Percentiles rank a stretch among this genome's conserved stretches.
Evolutionary conservation across 805 yeast genomes (phyloP).

Genomic region (Suhomyces vadensis): DNA sequence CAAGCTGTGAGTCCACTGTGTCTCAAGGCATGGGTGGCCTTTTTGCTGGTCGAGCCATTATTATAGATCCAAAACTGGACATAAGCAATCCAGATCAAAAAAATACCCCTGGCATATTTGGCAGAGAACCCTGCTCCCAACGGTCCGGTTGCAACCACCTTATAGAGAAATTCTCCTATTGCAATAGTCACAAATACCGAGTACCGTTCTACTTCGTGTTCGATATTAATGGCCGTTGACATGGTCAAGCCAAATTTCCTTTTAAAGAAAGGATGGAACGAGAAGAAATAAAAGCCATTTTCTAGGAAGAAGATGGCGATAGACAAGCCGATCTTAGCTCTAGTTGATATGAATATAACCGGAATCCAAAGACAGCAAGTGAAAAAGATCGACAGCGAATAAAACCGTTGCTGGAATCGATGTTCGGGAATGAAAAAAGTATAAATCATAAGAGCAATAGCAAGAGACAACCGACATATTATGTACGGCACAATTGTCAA

Average conservation of each 20-base stretch:
- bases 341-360: slow-evolving; percentile 49
- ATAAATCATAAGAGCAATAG: slow-evolving; percentile 35
- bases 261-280: slow-evolving; percentile 52
- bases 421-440: slow-evolving; percentile 51
- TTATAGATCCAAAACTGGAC: slow-evolving; percentile 53
- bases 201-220: slow-evolving; percentile 64
- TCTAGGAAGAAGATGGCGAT: slow-evolving; percentile 45
- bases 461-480: slow-evolving; percentile 44
- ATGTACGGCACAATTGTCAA: slow-evolving; percentile 50
- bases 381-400: slow-evolving; percentile 29
- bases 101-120: slow-evolving; percentile 49
- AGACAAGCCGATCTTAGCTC: slow-evolving; percentile 49
- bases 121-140: slow-evolving; percentile 47
- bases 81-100: slow-evolving; percentile 50
- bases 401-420: slow-evolving; percentile 49
- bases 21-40: slow-evolving; percentile 56
- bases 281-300: slow-evolving; percentile 31
- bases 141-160: slow-evolving; percentile 50
- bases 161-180: slow-evolving; percentile 61
- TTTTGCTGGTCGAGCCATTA: slow-evolving; percentile 50
- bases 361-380: slow-evolving; percentile 50
- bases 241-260: slow-evolving; percentile 41
- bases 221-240: slow-evolving; percentile 64
- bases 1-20: slow-evolving; percentile 47
- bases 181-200: slow-evolving; percentile 63